Conservation (phyloP, 129 eudicot species). For the Escallonia rubra region DNA sequence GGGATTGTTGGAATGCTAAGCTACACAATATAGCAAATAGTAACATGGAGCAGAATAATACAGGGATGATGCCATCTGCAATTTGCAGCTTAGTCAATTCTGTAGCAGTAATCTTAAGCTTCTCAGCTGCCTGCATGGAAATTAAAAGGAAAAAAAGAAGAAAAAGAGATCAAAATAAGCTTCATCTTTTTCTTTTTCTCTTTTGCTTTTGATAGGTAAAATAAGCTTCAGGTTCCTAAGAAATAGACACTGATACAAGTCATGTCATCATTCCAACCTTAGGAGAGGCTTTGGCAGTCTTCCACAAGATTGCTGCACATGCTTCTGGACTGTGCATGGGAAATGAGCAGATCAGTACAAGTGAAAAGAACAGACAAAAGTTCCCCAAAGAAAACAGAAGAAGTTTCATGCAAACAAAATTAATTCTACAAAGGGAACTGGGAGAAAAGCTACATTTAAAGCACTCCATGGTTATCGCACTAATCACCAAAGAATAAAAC, state of each 20-base stretch:
- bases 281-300: slow-evolving; percentile 75
- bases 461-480: too few species aligned
- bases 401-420: too few species aligned
- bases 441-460: too few species aligned
- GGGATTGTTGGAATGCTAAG: neutral
- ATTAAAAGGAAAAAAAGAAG: neutral
- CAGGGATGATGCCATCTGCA: slow-evolving; percentile 76
- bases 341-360: neutral
- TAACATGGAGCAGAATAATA: slow-evolving; percentile 13
- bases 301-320: slow-evolving; percentile 93
- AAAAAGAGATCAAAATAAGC: neutral
- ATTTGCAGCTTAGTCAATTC: slow-evolving; percentile 66
- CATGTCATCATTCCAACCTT: slow-evolving; percentile 36
- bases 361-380: neutral
- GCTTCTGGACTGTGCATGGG: slow-evolving; percentile 66
- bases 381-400: neutral
- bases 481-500: too few species aligned
- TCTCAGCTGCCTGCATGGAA: slow-evolving; percentile 76
- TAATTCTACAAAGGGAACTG: too few species aligned
- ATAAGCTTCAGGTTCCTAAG: too few species aligned
- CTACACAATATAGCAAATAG: neutral
- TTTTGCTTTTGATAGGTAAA: neutral
- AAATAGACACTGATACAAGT: too few species aligned
- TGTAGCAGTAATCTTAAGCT: slow-evolving; percentile 77
- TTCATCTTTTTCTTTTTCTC: neutral